Percentiles rank a stretch among this genome's conserved stretches.
Evolutionary conservation across 768 basidiomycete genomes (phyloP).

Genomic region (Calocybe cyanea): DNA sequence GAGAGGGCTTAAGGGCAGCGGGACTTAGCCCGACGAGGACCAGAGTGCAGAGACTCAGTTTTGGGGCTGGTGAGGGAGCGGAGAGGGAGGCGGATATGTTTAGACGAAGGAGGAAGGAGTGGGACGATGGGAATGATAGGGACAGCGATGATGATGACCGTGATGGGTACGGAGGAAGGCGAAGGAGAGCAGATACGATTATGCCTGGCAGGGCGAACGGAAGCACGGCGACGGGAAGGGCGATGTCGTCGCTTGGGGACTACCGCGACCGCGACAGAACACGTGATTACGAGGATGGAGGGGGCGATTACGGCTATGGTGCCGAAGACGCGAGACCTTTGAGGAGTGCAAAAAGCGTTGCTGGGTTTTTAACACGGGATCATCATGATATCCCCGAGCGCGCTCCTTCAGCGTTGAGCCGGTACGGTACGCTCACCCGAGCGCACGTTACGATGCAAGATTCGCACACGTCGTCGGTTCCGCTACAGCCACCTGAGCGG

Average conservation of each 20-base stretch:
- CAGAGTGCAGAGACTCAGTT: constrained; percentile 13
- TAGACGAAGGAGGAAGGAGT: constrained; percentile 29
- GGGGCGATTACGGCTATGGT: no score
- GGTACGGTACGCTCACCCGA: constrained; percentile 12
- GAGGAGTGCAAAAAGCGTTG: constrained; percentile 7
- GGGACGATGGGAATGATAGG: neutral
- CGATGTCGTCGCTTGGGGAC: neutral
- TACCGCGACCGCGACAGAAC: no score
- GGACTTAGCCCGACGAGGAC: constrained; percentile 47
- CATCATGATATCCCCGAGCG: constrained; percentile 10
- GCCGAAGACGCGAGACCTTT: neutral
- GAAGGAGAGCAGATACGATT: no score
- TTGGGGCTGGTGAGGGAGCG: neutral
- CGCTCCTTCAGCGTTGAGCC: constrained; percentile 18
- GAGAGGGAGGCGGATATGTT: neutral
- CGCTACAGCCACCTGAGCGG: constrained; percentile 6
- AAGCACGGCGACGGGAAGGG: neutral
- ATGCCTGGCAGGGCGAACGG: neutral
- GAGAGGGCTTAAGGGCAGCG: constrained; percentile 68
- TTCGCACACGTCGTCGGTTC: neutral
- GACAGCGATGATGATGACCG: no score
- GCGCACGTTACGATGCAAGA: constrained; percentile 4
- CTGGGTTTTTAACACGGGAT: constrained; percentile 7
- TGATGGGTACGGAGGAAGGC: no score
- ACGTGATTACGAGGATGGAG: no score